Evolutionary conservation across 2,329 filamentous ascomycete species (phyloP).

Genomic region (Xylariomycetidae sp.): DNA sequence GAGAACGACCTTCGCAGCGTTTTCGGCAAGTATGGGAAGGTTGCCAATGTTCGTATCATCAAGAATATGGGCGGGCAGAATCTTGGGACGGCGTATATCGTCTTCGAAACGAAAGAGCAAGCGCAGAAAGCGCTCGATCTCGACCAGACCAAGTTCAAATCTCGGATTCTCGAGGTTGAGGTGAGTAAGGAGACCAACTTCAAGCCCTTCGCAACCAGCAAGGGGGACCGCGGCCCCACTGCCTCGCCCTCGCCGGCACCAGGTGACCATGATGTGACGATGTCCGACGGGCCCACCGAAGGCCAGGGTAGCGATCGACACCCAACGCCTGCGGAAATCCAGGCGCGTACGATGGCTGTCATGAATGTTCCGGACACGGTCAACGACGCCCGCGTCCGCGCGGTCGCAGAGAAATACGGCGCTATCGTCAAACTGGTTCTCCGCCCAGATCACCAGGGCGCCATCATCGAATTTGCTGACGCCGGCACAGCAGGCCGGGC

Average conservation of each 20-base stretch:
- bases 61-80: slow-evolving; percentile 61
- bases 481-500: slow-evolving; percentile 67
- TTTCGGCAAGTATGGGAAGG: slow-evolving; percentile 69
- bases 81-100: slow-evolving; percentile 75
- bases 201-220: slow-evolving; percentile 47
- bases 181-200: slow-evolving; percentile 50
- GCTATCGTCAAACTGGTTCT: slow-evolving; percentile 69
- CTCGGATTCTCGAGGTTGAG: slow-evolving; percentile 61
- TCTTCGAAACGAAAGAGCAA: slow-evolving; percentile 65
- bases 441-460: slow-evolving; percentile 75
- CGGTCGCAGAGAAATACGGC: slow-evolving; percentile 65
- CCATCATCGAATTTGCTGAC: slow-evolving; percentile 75
- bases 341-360: slow-evolving; percentile 69
- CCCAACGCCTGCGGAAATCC: slow-evolving; percentile 43
- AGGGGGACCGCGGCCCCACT: slow-evolving; percentile 26
- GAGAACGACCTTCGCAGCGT: slow-evolving; percentile 65
- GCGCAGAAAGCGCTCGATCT: slow-evolving; percentile 62
- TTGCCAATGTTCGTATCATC: slow-evolving; percentile 68
- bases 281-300: slow-evolving; percentile 24
- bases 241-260: slow-evolving; percentile 29
- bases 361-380: slow-evolving; percentile 88
- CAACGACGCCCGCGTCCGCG: slow-evolving; percentile 75
- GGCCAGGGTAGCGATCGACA: slow-evolving; percentile 14
- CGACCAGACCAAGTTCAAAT: slow-evolving; percentile 64
- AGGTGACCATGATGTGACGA: slow-evolving; percentile 34